Evolutionary conservation across 1,284 basidiomycete genomes (phyloP), one percentile per base, ranked within the genome.

Genomic region (Papiliotrema terrestris): DNA sequence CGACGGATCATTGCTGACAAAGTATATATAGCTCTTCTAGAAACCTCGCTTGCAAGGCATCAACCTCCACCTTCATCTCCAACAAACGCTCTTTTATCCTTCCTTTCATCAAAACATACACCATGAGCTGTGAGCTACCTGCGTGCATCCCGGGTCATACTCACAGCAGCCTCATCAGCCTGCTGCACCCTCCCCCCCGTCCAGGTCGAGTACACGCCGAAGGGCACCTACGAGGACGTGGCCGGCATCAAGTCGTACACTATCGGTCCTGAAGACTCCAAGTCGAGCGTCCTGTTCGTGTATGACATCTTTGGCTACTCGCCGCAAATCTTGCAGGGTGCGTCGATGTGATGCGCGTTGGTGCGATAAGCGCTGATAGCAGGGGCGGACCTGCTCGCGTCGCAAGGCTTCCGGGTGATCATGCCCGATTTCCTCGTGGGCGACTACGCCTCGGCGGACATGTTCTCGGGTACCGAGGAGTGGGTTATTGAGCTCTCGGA

Each of bases 171-270:
- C n/a, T 26, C 36, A 29, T 50, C 49, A 23, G 79, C 77, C n/a
- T 80, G 79, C 73, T 80, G 79, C 74, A 67, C 67, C 49, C 71
- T 79, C 52, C 77, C 79, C 25, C 78, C 79, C 44, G 78, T 78
- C 53, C 61, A 78, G 68, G 74, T 74, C 50, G 69, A 78, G 53
- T 80, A 81, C 72, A 72, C 76, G n/a, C 73, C 78, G 58, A 78
- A 78, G 69, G 80, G 80, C 35, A 54, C 59, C 8, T 78, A 68
- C 55, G 49, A 47, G 32, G 69, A 72, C 23, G 58, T 79, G 56
- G 62, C 70, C 29, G 78, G 72, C 37, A 62, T 75, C 56, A 78
- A 77, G 66, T 67, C 73, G 15, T 78, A 78, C 58, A 60, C 58
- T 9, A 57, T 65, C 32, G 72, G 75, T 43, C 59, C 64, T 26